Conservation (phyloP, 225 moss, liverwort and hornwort genomes). For the Polytrichum commune region DNA sequence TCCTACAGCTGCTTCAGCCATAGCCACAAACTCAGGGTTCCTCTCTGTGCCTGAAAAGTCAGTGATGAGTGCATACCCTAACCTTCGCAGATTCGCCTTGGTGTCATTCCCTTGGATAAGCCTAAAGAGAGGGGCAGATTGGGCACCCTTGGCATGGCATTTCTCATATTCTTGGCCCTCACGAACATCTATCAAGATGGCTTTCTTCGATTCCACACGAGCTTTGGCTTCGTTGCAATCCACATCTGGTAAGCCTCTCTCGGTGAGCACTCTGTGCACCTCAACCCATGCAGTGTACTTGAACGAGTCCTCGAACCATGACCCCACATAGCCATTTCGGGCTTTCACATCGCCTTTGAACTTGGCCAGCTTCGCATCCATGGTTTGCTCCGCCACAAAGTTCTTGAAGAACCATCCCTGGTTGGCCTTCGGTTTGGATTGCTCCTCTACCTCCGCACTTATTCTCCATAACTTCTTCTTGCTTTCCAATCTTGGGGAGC, state of each 20-base stretch:
- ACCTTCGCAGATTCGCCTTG: constrained; percentile 69
- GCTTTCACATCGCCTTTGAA: constrained; percentile 46
- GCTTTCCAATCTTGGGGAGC: constrained; percentile 3
- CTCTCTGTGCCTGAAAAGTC: constrained; percentile 86
- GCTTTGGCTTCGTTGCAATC: constrained; percentile 46
- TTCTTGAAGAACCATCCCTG: constrained; percentile 59
- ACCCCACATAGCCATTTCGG: constrained; percentile 44
- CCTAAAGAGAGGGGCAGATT: constrained; percentile 70
- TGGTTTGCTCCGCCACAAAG: constrained; percentile 59
- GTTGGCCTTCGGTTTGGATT: constrained; percentile 18
- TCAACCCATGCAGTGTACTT: constrained; percentile 74
- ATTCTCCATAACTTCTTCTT: constrained; percentile 22
- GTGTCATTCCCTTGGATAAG: constrained; percentile 72
- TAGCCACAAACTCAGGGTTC: constrained; percentile 69
- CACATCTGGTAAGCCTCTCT: constrained; percentile 52
- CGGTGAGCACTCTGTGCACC: constrained; percentile 68
- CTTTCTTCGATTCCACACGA: constrained; percentile 38
- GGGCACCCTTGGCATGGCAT: constrained; percentile 52
- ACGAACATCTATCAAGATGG: constrained; percentile 62
- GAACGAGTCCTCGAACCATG: constrained; percentile 66
- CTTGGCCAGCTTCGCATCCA: constrained; percentile 61
- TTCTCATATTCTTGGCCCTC: constrained; percentile 56
- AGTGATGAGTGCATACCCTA: constrained; percentile 79
- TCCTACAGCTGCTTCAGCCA: constrained; percentile 54
- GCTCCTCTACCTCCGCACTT: constrained; percentile 44